Conservation (phyloP, 768 basidiomycete genomes). For the Tylopilus subfusipes region DNA sequence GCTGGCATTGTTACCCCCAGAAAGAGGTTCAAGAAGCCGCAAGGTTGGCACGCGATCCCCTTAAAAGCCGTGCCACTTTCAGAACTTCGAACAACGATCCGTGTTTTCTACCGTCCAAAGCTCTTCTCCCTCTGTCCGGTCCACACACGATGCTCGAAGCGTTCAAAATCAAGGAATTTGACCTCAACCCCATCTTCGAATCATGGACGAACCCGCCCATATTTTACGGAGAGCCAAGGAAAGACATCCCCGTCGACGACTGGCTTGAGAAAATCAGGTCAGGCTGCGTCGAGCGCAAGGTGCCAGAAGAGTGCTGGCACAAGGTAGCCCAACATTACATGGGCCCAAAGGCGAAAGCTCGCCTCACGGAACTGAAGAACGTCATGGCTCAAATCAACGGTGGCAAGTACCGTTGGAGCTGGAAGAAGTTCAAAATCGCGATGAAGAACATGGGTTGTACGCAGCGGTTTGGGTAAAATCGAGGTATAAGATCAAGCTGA, state of each 20-base stretch:
- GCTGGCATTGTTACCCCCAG: slow-evolving; percentile 26
- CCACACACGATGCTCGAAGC: slow-evolving; percentile 54
- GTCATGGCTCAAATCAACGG: slow-evolving; percentile 74
- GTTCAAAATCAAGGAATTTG: slow-evolving; percentile 76
- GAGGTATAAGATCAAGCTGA: slow-evolving; percentile 1
- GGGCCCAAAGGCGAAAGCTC: slow-evolving; percentile 62
- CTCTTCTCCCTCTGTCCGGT: background rate
- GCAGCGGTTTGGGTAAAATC: slow-evolving; percentile 27
- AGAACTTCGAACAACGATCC: slow-evolving; percentile 12
- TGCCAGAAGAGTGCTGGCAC: slow-evolving; percentile 81
- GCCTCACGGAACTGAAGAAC: slow-evolving; percentile 65
- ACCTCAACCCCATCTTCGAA: slow-evolving; percentile 64
- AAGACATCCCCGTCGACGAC: slow-evolving; percentile 64
- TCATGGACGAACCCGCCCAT: slow-evolving; percentile 64
- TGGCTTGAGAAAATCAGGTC: slow-evolving; percentile 71
- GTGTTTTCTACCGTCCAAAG: slow-evolving; percentile 12
- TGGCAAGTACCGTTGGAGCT: slow-evolving; percentile 76
- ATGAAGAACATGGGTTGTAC: slow-evolving; percentile 80
- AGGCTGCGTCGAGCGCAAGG: slow-evolving; percentile 65
- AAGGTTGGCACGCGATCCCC: slow-evolving; percentile 27
- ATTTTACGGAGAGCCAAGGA: slow-evolving; percentile 66
- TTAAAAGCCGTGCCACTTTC: slow-evolving; percentile 24
- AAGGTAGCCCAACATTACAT: slow-evolving; percentile 76
- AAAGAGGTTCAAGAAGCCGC: slow-evolving; percentile 20
- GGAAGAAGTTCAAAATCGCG: slow-evolving; percentile 78